Percentiles rank a stretch among this genome's conserved stretches.
phyloP scores from a whole-genome alignment of 1,284 basidiomycete genomes.

The Ceratobasidium papillatum region DNA sequence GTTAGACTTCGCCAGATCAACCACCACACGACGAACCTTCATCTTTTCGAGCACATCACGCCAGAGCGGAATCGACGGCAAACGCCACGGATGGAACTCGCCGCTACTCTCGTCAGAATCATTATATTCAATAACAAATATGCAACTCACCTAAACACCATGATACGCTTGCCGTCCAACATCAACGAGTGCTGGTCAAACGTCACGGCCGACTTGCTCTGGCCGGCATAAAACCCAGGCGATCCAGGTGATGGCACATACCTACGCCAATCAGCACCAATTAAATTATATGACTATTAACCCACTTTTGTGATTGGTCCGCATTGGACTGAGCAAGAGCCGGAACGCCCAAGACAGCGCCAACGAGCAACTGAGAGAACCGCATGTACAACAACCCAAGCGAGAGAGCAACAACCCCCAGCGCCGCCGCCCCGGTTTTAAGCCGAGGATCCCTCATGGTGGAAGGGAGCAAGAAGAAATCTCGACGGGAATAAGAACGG shows the following conservation, averaged over 20 bases:
- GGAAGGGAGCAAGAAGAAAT: not conserved
- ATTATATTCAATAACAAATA: not conserved
- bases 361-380: not conserved
- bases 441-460: not conserved
- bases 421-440: not conserved
- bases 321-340: slow-evolving; percentile 22
- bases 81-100: slow-evolving; percentile 36
- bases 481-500: not conserved
- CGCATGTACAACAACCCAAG: slow-evolving; percentile 5
- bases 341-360: not conserved
- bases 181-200: slow-evolving; percentile 46
- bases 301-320: slow-evolving; percentile 20
- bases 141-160: slow-evolving; percentile 2
- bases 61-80: slow-evolving; percentile 39
- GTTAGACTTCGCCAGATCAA: not conserved
- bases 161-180: slow-evolving; percentile 34
- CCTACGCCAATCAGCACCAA: not conserved
- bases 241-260: slow-evolving; percentile 44
- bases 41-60: slow-evolving; percentile 41
- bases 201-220: slow-evolving; percentile 54
- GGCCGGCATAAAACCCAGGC: slow-evolving; percentile 54
- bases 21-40: slow-evolving; percentile 1
- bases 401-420: not conserved
- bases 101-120: not conserved
- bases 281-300: not conserved